phyloP scores from a whole-genome alignment of 805 yeast genomes.

The Jamesozyma rosinii region DNA sequence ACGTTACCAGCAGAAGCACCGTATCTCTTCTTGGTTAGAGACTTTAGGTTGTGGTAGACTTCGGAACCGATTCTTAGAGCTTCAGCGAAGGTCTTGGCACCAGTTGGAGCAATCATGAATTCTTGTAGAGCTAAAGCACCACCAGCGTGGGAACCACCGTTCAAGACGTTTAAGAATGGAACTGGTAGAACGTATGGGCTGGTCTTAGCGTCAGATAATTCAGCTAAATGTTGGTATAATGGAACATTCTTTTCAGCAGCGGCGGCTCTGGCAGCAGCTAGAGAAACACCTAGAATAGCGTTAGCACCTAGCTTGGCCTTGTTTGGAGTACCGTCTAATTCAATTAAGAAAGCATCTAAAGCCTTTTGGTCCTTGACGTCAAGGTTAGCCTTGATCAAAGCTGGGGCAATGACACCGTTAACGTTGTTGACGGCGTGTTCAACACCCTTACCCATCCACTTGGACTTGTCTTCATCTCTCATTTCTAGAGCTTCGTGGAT shows the following conservation, averaged over 20 bases:
- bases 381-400: constrained; percentile 66
- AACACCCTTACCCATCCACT: constrained; percentile 99
- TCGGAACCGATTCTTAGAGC: constrained; percentile 95
- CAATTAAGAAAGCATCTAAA: constrained; percentile 74
- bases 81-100: constrained; percentile 83
- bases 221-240: constrained; percentile 84
- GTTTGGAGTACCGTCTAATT: constrained; percentile 94
- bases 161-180: constrained; percentile 97
- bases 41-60: constrained; percentile 94
- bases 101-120: constrained; percentile 97
- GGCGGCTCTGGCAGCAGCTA: constrained; percentile 95
- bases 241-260: constrained; percentile 94
- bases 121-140: constrained; percentile 98
- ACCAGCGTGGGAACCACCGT: constrained; percentile 99
- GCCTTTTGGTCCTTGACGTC: constrained; percentile 82
- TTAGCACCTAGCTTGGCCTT: constrained; percentile 97
- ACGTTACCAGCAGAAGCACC: constrained; percentile 99
- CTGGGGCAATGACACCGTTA: constrained; percentile 91
- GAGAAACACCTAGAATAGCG: constrained; percentile 95
- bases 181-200: constrained; percentile 93
- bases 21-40: constrained; percentile 86
- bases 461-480: constrained; percentile 95
- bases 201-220: constrained; percentile 56
- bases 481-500: constrained; percentile 96
- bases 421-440: constrained; percentile 93